Base-by-base conservation (phyloP, 768 basidiomycete species). In the Tricholoma sp. region DNA sequence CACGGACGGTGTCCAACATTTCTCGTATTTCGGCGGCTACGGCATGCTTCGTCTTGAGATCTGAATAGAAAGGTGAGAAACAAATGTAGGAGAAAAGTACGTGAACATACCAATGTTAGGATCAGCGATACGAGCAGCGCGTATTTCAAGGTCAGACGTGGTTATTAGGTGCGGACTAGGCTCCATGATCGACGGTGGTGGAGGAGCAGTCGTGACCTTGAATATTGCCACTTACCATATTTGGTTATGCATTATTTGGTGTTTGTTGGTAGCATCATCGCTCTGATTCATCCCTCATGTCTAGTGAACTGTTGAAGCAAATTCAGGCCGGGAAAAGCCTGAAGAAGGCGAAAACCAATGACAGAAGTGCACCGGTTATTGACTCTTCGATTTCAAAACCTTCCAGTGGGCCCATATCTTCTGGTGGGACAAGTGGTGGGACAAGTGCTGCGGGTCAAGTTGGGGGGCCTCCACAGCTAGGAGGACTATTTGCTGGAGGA, bases 401-500 rank as follows among this genome's bases (percentile, higher is more conserved):
- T 15, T 62, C 66, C 7, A 71, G 70, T n/a, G 75, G 74, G 13
- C 75, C 72, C 4, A 74, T 75, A 33, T 77, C 78, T 20, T 63
- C 67, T 24, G 24, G 24, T 24, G 24, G 24, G n/a, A 63, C 64
- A 11, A 63, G 69, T 24, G 24, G 24, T 24, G 24, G 24, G n/a
- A 63, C 64, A 11, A 63, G 69, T 9, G 67, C 65, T 48, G 72
- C 66, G 47, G 47, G 68, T 57, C 24, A 24, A 4, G 68, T 62
- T 52, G 74, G 69, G 20, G 79, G 76, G 39, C 84, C 92, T 28
- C 90, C 91, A 24, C 92, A 94, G 68, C 74, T 95, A 4, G 94
- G 84, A 32, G 86, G 83, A 1, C 71, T 97, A 10, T 95, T 97
- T 65, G 92, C 94, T 45, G 93, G 91, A 13, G 94, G 94, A 1